Percentiles rank a stretch among this genome's conserved stretches.
Evolutionary conservation across 805 yeast species (phyloP).

Genomic region (Tanozyma kutaoensis): DNA sequence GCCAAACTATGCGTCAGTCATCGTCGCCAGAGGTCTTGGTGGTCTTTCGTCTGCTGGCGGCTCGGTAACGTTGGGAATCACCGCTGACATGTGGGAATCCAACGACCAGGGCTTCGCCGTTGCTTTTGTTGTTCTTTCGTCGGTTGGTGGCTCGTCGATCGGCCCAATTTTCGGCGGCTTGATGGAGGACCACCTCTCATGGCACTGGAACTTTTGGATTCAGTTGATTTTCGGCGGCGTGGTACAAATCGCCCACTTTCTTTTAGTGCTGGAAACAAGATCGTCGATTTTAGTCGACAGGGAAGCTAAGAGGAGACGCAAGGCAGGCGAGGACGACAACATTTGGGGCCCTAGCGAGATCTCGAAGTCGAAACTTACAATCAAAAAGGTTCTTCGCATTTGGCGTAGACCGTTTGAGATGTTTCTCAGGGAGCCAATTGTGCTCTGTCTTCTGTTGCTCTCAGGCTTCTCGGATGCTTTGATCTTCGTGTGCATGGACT

Average conservation of each 20-base stretch:
- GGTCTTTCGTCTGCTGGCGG: conserved; percentile 21
- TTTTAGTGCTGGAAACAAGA: conserved; percentile 22
- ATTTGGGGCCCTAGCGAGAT: conserved; percentile 24
- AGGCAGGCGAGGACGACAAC: conserved; percentile 15
- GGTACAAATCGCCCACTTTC: conserved; percentile 18
- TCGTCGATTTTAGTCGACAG: conserved; percentile 17
- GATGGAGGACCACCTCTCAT: conserved; percentile 7
- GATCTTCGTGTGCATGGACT: conserved; percentile 25
- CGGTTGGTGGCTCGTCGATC: conserved; percentile 16
- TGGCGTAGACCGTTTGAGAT: conserved; percentile 27
- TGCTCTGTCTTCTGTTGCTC: conserved; percentile 21
- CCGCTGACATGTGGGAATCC: conserved; percentile 21
- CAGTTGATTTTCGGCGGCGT: conserved; percentile 22
- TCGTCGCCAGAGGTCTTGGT: conserved; percentile 14
- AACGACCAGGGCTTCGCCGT: conserved; percentile 18
- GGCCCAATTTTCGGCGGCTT: conserved; percentile 18
- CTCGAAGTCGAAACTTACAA: conserved; percentile 6
- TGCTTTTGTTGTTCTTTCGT: conserved; percentile 17
- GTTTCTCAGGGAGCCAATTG: conserved; percentile 25
- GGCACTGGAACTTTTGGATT: conserved; percentile 17
- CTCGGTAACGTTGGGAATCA: conserved; percentile 19
- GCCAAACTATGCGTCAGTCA: conserved; percentile 13
- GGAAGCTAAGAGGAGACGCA: conserved; percentile 22
- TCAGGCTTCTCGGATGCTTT: conserved; percentile 29
- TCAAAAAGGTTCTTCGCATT: conserved; percentile 12